phyloP scores from a whole-genome alignment of 2,329 filamentous ascomycete genomes.

The Emmonsia crescens region DNA sequence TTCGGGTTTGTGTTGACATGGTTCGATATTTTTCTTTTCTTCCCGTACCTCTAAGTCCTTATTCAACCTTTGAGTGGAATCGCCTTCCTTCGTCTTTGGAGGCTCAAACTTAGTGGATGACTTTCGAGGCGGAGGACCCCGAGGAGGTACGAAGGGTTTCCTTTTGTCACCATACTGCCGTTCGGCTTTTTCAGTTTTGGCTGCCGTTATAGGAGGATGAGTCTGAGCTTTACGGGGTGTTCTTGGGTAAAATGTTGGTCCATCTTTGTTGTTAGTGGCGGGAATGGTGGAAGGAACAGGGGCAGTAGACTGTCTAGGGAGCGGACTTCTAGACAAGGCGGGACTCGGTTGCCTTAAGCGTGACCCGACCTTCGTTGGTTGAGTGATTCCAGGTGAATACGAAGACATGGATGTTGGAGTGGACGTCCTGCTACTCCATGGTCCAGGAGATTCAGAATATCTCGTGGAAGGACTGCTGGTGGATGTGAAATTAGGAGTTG shows the following conservation, averaged over 20 bases:
- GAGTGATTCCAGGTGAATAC: slow-evolving; percentile 37
- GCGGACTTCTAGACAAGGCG: slow-evolving; percentile 27
- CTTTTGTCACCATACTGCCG: neutral
- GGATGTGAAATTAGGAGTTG: slow-evolving; percentile 27
- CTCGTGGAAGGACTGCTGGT: slow-evolving; percentile 36
- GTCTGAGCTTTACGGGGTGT: slow-evolving; percentile 2
- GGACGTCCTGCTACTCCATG: slow-evolving; percentile 37
- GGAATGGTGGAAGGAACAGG: slow-evolving; percentile 7
- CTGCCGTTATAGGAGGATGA: slow-evolving; percentile 1
- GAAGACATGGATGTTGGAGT: slow-evolving; percentile 42
- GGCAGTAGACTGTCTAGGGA: slow-evolving; percentile 9
- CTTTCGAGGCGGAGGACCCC: slow-evolving; percentile 52
- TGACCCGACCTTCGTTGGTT: slow-evolving; percentile 28
- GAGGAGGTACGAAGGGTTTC: slow-evolving; percentile 28
- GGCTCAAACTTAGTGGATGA: slow-evolving; percentile 47
- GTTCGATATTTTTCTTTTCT: slow-evolving; percentile 26
- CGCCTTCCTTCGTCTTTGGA: slow-evolving; percentile 23
- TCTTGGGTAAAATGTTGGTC: neutral
- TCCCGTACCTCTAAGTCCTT: slow-evolving; percentile 21
- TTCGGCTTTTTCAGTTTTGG: neutral
- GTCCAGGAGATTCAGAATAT: slow-evolving; percentile 36
- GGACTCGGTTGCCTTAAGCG: slow-evolving; percentile 27
- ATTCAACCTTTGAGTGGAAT: neutral
- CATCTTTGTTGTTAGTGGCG: neutral
- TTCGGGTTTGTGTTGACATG: slow-evolving; percentile 8